Evolutionary conservation across 768 basidiomycete species (phyloP).

Genomic region (Trametes gibbosa): DNA sequence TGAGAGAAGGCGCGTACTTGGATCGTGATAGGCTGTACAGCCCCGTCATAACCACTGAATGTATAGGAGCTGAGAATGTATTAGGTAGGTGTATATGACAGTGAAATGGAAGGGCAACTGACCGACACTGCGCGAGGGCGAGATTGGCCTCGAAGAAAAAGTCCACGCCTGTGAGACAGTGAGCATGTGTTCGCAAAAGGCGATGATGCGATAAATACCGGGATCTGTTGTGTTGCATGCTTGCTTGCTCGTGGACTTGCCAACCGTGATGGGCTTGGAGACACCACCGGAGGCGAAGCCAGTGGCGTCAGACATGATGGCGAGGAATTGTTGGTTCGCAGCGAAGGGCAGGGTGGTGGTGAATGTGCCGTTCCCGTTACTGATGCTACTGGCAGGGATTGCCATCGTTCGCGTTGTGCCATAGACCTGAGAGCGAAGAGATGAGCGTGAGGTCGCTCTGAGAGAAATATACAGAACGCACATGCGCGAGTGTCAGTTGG

Average conservation of each 20-base stretch:
- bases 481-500: conserved; percentile 48
- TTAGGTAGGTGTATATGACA: background rate
- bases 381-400: conserved; percentile 55
- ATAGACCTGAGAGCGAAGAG: conserved; percentile 42
- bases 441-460: background rate
- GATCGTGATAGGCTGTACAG: conserved; percentile 28
- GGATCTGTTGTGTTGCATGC: conserved; percentile 5
- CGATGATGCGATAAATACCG: background rate
- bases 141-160: conserved; percentile 7
- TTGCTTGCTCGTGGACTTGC: background rate
- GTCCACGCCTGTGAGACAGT: background rate
- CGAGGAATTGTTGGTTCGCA: conserved; percentile 40
- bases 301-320: conserved; percentile 70
- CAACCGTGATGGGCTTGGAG: conserved; percentile 3
- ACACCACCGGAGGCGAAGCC: conserved; percentile 59
- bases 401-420: conserved; percentile 50
- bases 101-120: background rate
- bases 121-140: conserved; percentile 18
- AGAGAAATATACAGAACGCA: conserved; percentile 30
- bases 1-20: conserved; percentile 9
- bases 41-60: conserved; percentile 21
- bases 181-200: background rate
- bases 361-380: conserved; percentile 52
- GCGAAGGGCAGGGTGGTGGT: conserved; percentile 43
- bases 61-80: conserved; percentile 18